Conservation (phyloP, 345 rosid species). For the Heritiera littoralis region DNA sequence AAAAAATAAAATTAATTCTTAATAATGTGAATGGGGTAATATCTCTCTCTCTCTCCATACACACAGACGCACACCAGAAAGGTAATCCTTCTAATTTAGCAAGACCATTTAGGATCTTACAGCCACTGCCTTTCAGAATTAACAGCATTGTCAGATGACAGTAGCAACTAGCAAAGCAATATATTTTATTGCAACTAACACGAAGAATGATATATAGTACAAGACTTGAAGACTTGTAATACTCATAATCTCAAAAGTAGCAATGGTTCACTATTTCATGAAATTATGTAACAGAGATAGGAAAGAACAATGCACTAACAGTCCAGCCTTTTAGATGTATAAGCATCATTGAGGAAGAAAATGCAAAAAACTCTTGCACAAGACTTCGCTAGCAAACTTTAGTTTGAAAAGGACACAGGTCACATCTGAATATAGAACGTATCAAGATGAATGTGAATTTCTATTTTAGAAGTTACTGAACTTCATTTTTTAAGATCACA, state of each 20-base stretch:
- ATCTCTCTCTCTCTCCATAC: neutral
- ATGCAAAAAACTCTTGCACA: neutral
- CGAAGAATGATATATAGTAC: neutral
- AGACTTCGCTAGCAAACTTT: neutral
- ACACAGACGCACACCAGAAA: neutral
- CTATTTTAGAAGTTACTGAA: neutral
- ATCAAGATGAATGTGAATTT: neutral
- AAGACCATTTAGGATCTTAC: neutral
- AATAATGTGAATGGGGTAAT: neutral
- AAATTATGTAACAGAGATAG: neutral
- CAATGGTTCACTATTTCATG: neutral
- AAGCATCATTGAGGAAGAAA: neutral
- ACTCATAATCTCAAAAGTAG: neutral
- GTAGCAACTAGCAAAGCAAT: neutral
- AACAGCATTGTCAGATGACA: constrained; percentile 4
- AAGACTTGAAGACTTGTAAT: neutral
- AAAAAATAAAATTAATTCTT: neutral
- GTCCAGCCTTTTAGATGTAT: neutral
- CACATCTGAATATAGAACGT: neutral
- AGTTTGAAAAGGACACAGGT: neutral
- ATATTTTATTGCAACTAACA: neutral
- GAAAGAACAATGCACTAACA: neutral
- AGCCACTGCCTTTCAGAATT: constrained; percentile 7
- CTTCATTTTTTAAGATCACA: neutral
- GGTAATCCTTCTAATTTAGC: neutral